Evolutionary conservation across 2,329 filamentous ascomycete genomes (phyloP).

Genomic region (Periconia macrospinosa): DNA sequence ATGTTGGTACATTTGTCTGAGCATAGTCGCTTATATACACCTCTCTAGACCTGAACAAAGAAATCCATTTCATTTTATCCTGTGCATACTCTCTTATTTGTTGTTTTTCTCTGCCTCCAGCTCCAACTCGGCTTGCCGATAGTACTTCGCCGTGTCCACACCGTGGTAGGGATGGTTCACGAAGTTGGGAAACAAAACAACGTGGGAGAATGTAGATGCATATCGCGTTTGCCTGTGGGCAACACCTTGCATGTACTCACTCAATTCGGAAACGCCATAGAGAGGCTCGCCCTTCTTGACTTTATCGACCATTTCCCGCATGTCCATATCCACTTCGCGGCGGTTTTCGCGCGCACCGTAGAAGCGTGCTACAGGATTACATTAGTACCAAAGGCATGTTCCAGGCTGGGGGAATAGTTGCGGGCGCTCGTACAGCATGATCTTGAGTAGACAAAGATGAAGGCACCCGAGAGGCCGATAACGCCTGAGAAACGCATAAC

Average conservation of each 20-base stretch:
- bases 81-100: constrained; percentile 7
- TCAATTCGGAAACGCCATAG: constrained; percentile 78
- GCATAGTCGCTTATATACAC: constrained; percentile 30
- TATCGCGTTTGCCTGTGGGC: constrained; percentile 92
- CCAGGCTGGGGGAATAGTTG: not conserved
- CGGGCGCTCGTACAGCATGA: constrained; percentile 69
- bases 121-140: constrained; percentile 90
- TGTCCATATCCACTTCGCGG: constrained; percentile 92
- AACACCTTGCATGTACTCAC: constrained; percentile 90
- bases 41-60: constrained; percentile 14
- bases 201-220: constrained; percentile 78
- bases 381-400: constrained; percentile 1
- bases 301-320: constrained; percentile 96
- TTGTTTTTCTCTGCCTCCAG: constrained; percentile 71
- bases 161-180: constrained; percentile 89
- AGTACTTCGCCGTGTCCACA: constrained; percentile 98
- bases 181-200: constrained; percentile 97
- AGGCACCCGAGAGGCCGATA: constrained; percentile 75
- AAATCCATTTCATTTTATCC: constrained; percentile 16
- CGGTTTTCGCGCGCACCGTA: constrained; percentile 93
- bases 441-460: constrained; percentile 82
- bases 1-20: constrained; percentile 35
- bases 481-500: constrained; percentile 78
- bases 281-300: constrained; percentile 90
- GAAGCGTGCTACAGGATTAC: constrained; percentile 71